Conservation (phyloP, 1,284 basidiomycete genomes). For the Coniferiporia sulphurascens region DNA sequence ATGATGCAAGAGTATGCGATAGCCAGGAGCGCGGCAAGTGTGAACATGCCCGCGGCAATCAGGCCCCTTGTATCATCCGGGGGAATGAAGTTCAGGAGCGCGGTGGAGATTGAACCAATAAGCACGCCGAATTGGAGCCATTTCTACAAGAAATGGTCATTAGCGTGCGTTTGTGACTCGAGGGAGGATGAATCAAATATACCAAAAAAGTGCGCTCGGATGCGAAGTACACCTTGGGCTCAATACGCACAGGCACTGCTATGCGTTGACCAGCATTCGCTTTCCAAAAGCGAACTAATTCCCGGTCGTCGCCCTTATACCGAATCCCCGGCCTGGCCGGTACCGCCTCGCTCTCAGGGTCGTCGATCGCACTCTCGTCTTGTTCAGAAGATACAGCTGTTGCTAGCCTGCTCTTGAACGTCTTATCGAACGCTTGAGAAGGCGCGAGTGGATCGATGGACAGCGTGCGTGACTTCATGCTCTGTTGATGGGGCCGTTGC, state of each 20-base stretch:
- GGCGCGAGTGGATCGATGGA: conserved; percentile 84
- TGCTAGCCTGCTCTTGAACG: conserved; percentile 58
- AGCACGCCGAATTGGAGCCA: conserved; percentile 94
- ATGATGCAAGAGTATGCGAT: conserved; percentile 87
- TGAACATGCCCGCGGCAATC: conserved; percentile 84
- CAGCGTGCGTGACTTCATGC: conserved; percentile 38
- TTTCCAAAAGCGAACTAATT: conserved; percentile 69
- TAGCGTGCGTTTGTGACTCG: neutral
- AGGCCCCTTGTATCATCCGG: conserved; percentile 75
- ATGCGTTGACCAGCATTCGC: conserved; percentile 89
- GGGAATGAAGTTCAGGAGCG: conserved; percentile 84
- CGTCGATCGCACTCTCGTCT: conserved; percentile 21
- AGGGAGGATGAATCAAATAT: conserved; percentile 26
- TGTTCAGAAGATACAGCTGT: conserved; percentile 25
- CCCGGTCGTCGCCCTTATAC: conserved; percentile 39
- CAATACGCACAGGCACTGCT: conserved; percentile 87
- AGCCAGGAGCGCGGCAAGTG: conserved; percentile 81
- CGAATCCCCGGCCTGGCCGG: conserved; percentile 23
- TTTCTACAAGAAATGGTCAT: conserved; percentile 47
- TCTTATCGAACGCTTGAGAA: conserved; percentile 76
- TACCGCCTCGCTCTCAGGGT: conserved; percentile 31
- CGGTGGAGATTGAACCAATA: conserved; percentile 85
- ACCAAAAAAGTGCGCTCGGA: conserved; percentile 90
- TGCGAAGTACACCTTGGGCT: conserved; percentile 98
- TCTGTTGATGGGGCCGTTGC: conserved; percentile 19